Evolutionary conservation across 805 yeast species (phyloP).

Genomic region (Metschnikowia cerradonensis): DNA sequence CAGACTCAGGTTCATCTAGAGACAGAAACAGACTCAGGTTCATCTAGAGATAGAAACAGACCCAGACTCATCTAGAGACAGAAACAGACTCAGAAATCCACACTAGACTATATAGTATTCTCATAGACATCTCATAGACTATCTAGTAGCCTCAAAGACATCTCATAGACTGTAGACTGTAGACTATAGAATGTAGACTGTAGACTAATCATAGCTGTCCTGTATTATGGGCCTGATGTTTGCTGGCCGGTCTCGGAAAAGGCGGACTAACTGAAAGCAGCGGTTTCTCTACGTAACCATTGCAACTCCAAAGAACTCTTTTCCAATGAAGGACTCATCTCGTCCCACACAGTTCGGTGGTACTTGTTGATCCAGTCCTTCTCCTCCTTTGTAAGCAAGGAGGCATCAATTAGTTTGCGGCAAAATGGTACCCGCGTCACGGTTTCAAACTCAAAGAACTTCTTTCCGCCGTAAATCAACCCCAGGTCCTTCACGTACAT

Average conservation of each 20-base stretch:
- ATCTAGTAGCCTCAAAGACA: too few relatives aligned
- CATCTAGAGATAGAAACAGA: too few relatives aligned
- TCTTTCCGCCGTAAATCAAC: slow-evolving; percentile 46
- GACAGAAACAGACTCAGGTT: too few relatives aligned
- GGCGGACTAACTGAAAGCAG: slow-evolving; percentile 12
- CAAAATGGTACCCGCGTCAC: slow-evolving; percentile 85
- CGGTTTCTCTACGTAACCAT: slow-evolving; percentile 52
- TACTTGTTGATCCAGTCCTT: slow-evolving; percentile 64
- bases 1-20: too few relatives aligned
- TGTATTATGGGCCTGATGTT: too few relatives aligned
- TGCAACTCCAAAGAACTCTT: slow-evolving; percentile 36
- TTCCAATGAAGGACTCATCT: slow-evolving; percentile 38
- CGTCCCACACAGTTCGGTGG: slow-evolving; percentile 54
- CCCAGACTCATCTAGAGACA: too few relatives aligned
- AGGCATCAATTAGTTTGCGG: slow-evolving; percentile 60
- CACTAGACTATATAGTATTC: too few relatives aligned
- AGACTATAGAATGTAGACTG: too few relatives aligned
- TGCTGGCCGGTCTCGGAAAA: too few relatives aligned
- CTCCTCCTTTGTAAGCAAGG: slow-evolving; percentile 58
- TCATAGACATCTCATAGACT: too few relatives aligned
- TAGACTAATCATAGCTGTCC: not conserved
- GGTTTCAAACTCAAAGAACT: slow-evolving; percentile 72
- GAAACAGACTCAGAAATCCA: too few relatives aligned
- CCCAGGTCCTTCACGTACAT: slow-evolving; percentile 44
- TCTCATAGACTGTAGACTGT: too few relatives aligned